Conservation (phyloP, 257 asterid genomes). For the Linderniella brevidens region DNA sequence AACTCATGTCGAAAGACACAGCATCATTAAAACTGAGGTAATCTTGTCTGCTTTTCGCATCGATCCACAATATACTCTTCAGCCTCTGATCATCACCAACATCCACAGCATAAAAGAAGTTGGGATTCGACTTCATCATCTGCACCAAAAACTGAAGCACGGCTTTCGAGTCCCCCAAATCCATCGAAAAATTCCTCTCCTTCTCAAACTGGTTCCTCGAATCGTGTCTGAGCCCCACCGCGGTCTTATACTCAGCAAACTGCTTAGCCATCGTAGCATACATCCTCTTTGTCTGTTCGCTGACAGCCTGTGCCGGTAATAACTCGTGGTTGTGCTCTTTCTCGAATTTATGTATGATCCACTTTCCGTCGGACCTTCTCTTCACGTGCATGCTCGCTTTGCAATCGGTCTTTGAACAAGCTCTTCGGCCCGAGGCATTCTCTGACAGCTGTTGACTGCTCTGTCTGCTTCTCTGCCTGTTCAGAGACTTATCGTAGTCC, state of each 20-base stretch:
- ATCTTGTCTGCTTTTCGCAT: slow-evolving; percentile 87
- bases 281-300: slow-evolving; percentile 88
- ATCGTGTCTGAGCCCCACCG: slow-evolving; percentile 63
- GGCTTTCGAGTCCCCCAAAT: slow-evolving; percentile 33
- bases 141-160: slow-evolving; percentile 58
- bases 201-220: slow-evolving; percentile 55
- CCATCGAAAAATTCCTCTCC: slow-evolving; percentile 48
- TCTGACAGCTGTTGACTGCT: slow-evolving; percentile 72
- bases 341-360: slow-evolving; percentile 91
- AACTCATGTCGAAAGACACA: slow-evolving; percentile 76
- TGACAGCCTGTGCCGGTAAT: slow-evolving; percentile 85
- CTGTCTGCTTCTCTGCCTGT: slow-evolving; percentile 79
- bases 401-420: slow-evolving; percentile 90
- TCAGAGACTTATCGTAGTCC: slow-evolving; percentile 66
- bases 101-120: slow-evolving; percentile 74
- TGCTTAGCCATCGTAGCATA: slow-evolving; percentile 90
- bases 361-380: slow-evolving; percentile 82
- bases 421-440: slow-evolving; percentile 76
- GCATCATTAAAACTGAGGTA: slow-evolving; percentile 58
- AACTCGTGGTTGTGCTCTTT: slow-evolving; percentile 92
- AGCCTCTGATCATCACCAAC: slow-evolving; percentile 65
- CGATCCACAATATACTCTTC: slow-evolving; percentile 73
- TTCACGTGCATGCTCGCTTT: slow-evolving; percentile 99
- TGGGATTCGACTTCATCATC: slow-evolving; percentile 65
- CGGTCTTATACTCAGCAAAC: slow-evolving; percentile 86